A percentile compares a stretch with the other conserved stretches of the same genome.
Evolutionary conservation across 2,329 filamentous ascomycete genomes (phyloP).

Genomic region (Albophoma yamanashiensis): DNA sequence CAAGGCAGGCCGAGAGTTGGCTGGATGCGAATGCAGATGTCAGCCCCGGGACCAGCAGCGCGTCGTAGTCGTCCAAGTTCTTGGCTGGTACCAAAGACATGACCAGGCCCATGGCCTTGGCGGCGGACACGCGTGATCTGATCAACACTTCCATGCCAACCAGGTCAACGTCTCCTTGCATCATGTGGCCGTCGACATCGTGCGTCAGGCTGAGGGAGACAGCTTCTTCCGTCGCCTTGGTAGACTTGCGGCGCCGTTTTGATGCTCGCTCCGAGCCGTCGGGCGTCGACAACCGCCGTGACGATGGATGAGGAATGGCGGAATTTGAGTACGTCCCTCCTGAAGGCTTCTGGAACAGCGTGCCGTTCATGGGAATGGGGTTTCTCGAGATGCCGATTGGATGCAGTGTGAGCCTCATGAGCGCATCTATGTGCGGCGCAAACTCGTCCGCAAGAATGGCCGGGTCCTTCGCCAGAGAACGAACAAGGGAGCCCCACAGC

Average conservation of each 20-base stretch:
- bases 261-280: conserved; percentile 50
- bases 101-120: conserved; percentile 74
- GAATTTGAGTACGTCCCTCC: conserved; percentile 64
- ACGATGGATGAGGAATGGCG: conserved; percentile 30
- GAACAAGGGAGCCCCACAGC: conserved; percentile 73
- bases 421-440: conserved; percentile 61
- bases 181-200: conserved; percentile 96
- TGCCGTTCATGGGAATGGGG: conserved; percentile 83
- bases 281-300: conserved; percentile 37
- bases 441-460: conserved; percentile 64
- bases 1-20: conserved; percentile 71
- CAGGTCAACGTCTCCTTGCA: conserved; percentile 91
- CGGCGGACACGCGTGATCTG: conserved; percentile 78
- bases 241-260: conserved; percentile 72
- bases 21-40: conserved; percentile 71
- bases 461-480: conserved; percentile 53
- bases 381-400: conserved; percentile 87
- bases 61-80: conserved; percentile 53
- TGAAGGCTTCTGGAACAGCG: conserved; percentile 86
- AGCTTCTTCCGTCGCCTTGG: conserved; percentile 62
- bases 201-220: conserved; percentile 59
- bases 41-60: conserved; percentile 54
- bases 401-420: conserved; percentile 76
- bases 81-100: conserved; percentile 65
- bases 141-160: conserved; percentile 84